Percentiles rank a stretch among this genome's conserved stretches.
Evolutionary conservation across 345 rosid genomes (phyloP).

Genomic region (Dipteronia sinensis): DNA sequence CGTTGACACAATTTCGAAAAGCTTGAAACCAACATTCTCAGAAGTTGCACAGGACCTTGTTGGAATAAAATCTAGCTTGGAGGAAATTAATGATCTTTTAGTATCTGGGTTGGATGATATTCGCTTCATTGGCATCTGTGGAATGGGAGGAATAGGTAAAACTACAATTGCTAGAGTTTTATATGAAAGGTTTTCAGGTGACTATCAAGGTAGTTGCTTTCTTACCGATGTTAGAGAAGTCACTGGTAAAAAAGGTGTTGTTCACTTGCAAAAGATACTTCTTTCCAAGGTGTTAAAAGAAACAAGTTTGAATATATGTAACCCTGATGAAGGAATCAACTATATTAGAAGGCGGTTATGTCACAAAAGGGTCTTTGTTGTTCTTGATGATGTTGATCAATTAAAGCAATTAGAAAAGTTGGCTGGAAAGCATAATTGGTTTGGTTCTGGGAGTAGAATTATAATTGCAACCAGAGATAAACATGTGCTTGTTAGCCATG

Average conservation of each 20-base stretch:
- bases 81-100: not conserved
- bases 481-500: not conserved
- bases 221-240: slow-evolving; percentile 27
- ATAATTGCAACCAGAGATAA: slow-evolving; percentile 20
- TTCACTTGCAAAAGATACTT: not conserved
- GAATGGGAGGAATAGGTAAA: slow-evolving; percentile 50
- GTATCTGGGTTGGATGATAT: not conserved
- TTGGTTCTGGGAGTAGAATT: slow-evolving; percentile 2
- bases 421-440: not conserved
- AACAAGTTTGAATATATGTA: not conserved
- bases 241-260: accelerated
- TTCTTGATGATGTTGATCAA: slow-evolving; percentile 6
- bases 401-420: not conserved
- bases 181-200: slow-evolving; percentile 14
- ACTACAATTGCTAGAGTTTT: slow-evolving; percentile 31
- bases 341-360: not conserved
- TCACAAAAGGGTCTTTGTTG: not conserved
- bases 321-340: not conserved
- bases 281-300: not conserved
- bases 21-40: not conserved
- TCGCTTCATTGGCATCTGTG: slow-evolving; percentile 32
- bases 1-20: too few species aligned
- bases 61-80: slow-evolving; percentile 23
- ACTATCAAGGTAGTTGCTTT: slow-evolving; percentile 32
- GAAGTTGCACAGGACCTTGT: not conserved